Conservation (phyloP, 192 early-diverging fungal genomes). For the Coemansia sp. region DNA sequence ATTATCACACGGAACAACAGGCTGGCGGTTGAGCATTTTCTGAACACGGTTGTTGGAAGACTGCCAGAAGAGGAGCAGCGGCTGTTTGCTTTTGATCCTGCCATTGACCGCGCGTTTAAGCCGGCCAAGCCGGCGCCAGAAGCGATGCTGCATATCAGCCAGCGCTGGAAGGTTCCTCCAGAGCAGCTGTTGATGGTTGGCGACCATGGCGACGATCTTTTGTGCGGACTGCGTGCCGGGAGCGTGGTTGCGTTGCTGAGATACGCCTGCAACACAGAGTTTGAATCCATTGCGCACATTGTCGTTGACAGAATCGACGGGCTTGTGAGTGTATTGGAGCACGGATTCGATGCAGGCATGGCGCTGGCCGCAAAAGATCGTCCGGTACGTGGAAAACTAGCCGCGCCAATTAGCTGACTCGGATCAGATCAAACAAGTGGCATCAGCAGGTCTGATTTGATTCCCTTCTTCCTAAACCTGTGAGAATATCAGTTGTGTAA, state of each 20-base stretch:
- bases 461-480: too few species aligned
- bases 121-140: slow-evolving; percentile 55
- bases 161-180: slow-evolving; percentile 46
- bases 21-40: slow-evolving; percentile 46
- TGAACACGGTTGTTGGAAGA: slow-evolving; percentile 38
- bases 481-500: too few species aligned
- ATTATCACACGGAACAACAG: slow-evolving; percentile 56
- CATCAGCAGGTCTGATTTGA: too few species aligned
- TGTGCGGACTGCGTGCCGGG: slow-evolving; percentile 52
- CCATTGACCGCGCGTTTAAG: slow-evolving; percentile 51
- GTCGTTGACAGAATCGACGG: slow-evolving; percentile 47
- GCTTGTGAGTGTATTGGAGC: slow-evolving; percentile 19
- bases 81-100: slow-evolving; percentile 50
- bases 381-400: too few species aligned
- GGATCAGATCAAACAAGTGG: too few species aligned
- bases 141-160: slow-evolving; percentile 41
- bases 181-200: slow-evolving; percentile 57
- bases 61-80: slow-evolving; percentile 25
- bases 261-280: slow-evolving; percentile 35
- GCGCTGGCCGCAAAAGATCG: slow-evolving; percentile 14
- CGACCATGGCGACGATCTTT: slow-evolving; percentile 56
- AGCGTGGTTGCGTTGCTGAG: slow-evolving; percentile 47
- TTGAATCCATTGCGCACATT: slow-evolving; percentile 39
- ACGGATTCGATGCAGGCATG: slow-evolving; percentile 41
- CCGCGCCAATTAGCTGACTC: too few species aligned